phyloP scores from a whole-genome alignment of 345 rosid species.

The Syzygium jambos region DNA sequence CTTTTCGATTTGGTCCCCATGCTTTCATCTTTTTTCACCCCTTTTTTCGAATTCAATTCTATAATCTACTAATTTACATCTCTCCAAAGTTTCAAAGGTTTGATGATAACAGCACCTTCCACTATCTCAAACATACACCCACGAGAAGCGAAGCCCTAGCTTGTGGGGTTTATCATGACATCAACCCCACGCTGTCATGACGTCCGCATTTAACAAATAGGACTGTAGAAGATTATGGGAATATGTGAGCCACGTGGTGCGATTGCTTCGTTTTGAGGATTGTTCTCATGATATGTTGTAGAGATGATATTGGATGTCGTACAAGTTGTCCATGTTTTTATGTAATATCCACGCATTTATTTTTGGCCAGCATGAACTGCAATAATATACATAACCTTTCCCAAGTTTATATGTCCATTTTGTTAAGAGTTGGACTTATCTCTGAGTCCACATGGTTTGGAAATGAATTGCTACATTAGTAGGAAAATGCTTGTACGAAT shows the following conservation, averaged over 20 bases:
- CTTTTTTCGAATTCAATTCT: constrained; percentile 6
- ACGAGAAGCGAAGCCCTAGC: constrained; percentile 5
- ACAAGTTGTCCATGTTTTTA: not conserved
- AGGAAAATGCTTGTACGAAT: not conserved
- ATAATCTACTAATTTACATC: not conserved
- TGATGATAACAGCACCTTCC: constrained; percentile 53
- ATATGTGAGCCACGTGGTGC: not conserved
- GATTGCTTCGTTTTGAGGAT: not conserved
- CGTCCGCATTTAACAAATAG: constrained; percentile 8
- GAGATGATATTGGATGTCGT: not conserved
- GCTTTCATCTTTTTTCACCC: constrained; percentile 26
- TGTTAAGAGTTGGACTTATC: no score
- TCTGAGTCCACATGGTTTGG: not conserved
- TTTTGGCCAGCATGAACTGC: not conserved
- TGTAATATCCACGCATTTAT: not conserved
- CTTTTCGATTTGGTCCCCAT: constrained; percentile 42
- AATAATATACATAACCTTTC: not conserved
- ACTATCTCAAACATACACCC: constrained; percentile 22
- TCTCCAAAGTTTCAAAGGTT: constrained; percentile 24
- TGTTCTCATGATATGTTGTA: not conserved
- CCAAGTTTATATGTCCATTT: not conserved
- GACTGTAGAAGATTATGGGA: not conserved
- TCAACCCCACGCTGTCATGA: constrained; percentile 59
- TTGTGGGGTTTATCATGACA: constrained; percentile 38
- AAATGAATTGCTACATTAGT: not conserved